Evolutionary conservation across 2,329 filamentous ascomycete species (phyloP), one percentile per base, ranked within the genome.

Genomic region (Aspergillus sergii): DNA sequence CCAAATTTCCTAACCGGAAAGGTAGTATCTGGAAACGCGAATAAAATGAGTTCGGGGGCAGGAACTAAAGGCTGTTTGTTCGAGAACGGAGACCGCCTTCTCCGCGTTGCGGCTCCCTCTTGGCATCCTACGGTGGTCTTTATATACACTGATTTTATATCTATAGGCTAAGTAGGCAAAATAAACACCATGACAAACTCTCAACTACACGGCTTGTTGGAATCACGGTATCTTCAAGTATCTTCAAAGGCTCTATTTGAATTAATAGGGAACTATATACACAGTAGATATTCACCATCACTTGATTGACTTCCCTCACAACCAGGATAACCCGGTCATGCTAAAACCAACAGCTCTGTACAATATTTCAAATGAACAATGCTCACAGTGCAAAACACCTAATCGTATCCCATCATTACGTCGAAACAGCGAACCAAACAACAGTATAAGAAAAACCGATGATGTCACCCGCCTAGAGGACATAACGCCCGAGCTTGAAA

Each of bases 361-460:
- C 58, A 59, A 41, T 19, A 43, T 21, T 30, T 28, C 19, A 59
- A 62, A 62, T 19, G 45, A 59, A 28, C 41, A 57, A 34, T 58
- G 63, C 48, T 57, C 46, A 53, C 63, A 59, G 55, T 50, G 30
- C 54, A 46, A 48, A 60, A 65, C 61, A 68, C 68, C 66, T 65
- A 69, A 65, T 73, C 75, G 68, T 75, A 70, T 72, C 70, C 71
- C 71, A 66, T 76, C 73, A 73, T 77, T 73, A 76, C 71, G 63
- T 58, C 50, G 48, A 62, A 69, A 66, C 64, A 66, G 14, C 51
- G 50, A 65, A 64, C 56, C 26, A 30, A 34, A 34, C 19, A 51
- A 59, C 64, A 67, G 59, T 65, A 41, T 67, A 57, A 67, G 12
- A 53, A 64, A 51, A 64, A 51, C 62, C 66, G 58, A 64, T 57